Evolutionary conservation across 2,329 filamentous ascomycete species (phyloP).

Genomic region (Pseudocercospora crystallina): DNA sequence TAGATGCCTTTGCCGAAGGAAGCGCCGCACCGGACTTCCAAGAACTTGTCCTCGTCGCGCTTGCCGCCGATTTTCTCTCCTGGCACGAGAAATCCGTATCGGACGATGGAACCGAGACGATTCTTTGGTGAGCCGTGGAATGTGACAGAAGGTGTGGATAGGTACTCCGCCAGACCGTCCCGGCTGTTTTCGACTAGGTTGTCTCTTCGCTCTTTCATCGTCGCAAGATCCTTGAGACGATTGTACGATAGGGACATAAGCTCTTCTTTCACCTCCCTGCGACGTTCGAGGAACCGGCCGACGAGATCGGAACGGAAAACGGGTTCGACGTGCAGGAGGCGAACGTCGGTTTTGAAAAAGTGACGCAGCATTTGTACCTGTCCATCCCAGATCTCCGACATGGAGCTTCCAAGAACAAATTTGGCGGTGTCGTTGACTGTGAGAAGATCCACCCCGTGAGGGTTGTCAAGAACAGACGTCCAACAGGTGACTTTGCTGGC

Average conservation of each 20-base stretch:
- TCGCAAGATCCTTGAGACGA: slow-evolving; percentile 2
- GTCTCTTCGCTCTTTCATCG: neutral
- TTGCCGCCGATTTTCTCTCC: slow-evolving; percentile 34
- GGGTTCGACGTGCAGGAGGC: slow-evolving; percentile 19
- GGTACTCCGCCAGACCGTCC: slow-evolving; percentile 39
- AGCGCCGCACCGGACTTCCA: slow-evolving; percentile 38
- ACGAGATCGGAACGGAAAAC: slow-evolving; percentile 21
- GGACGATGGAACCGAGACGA: slow-evolving; percentile 45
- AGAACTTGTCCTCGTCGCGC: slow-evolving; percentile 8
- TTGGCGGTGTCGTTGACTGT: slow-evolving; percentile 16
- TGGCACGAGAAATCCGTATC: slow-evolving; percentile 46
- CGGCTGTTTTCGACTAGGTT: slow-evolving; percentile 13
- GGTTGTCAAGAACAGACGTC: slow-evolving; percentile 3
- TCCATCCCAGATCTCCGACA: neutral
- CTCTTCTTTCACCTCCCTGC: slow-evolving; percentile 5
- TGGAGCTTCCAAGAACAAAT: slow-evolving; percentile 16
- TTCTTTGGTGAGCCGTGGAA: slow-evolving; percentile 36
- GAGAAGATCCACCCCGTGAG: slow-evolving; percentile 8
- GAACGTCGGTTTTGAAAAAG: neutral
- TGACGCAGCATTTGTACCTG: no score
- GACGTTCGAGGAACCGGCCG: slow-evolving; percentile 4
- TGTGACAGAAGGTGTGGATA: slow-evolving; percentile 39
- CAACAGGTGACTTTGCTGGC: neutral
- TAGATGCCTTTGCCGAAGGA: slow-evolving; percentile 48
- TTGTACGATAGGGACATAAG: neutral